Evolutionary conservation across 345 rosid genomes (phyloP), one percentile per base, ranked within the genome.

Genomic region (Boechera retrofracta): DNA sequence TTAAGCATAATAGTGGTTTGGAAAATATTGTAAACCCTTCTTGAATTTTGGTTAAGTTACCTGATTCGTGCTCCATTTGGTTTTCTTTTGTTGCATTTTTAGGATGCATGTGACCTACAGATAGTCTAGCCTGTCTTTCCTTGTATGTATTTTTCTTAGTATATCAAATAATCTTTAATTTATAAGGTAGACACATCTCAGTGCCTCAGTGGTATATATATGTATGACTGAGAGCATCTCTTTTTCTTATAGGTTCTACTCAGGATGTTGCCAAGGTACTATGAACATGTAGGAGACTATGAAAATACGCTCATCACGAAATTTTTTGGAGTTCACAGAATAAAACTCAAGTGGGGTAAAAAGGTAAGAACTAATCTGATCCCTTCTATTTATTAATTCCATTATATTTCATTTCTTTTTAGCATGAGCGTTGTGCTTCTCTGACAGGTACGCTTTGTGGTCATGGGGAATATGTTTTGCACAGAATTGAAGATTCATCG

Each of bases 381-480:
- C 12, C 51, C 57, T 72, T 48, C n/a, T 47, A 16, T 61, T 3
- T 63, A 12, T 29, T 35, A 75, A 3, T 2, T 21, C 9, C 74
- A 78, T 62, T 55, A 12, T 55, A 31, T 62, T 48, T n/a, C 31
- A 6, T 21, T 67, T 64, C 18, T 33, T 72, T 38, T 64, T 60
- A 52, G 65, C 58, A 54, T 73, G 45, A 68, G 21, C 65, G 16
- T 68, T 79, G 71, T 79, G 75, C 45, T 68, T 72, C 73, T 83
- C 78, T 75, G 72, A 76, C 75, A 95, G 99, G 99, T 95, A 71
- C 90, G 91, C 47, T 95, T 95, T 82, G 93, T 95, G 84, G 97
- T 95, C 79, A 95, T 95, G 99, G 99, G 99, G 55, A 95, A 92
- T 82, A 95, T 95, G 99, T 95, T 95, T 80, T 95, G 97, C 89